Conservation (phyloP, 257 asterid genomes). For the Agastache rugosa region DNA sequence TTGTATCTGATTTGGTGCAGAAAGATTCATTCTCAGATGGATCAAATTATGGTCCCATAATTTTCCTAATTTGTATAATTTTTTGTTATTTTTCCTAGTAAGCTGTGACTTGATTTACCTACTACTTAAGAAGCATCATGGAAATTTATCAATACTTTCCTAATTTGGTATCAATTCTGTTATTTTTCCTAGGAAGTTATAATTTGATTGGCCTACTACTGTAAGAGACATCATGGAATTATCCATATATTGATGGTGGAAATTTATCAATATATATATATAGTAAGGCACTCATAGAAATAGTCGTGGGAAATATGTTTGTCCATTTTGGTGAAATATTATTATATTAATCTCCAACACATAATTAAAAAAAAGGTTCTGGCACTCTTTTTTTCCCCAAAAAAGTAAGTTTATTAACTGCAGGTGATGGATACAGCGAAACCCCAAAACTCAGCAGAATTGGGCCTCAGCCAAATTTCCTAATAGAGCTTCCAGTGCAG, state of each 20-base stretch:
- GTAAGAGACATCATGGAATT: background rate
- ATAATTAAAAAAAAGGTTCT: background rate
- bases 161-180: background rate
- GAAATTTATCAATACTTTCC: too few species aligned
- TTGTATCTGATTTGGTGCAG: background rate
- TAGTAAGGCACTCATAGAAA: background rate
- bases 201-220: background rate
- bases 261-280: too few species aligned
- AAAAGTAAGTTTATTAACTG: slow-evolving; percentile 7
- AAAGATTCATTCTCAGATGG: background rate
- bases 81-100: too few species aligned
- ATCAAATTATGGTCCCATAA: too few species aligned
- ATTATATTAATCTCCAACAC: background rate
- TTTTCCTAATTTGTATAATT: too few species aligned
- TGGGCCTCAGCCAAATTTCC: slow-evolving; percentile 39
- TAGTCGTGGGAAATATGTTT: background rate
- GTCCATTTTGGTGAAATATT: background rate
- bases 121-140: too few species aligned
- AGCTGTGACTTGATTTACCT: too few species aligned
- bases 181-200: background rate
- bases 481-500: slow-evolving; percentile 79
- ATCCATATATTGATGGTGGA: background rate
- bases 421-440: slow-evolving; percentile 29
- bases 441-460: slow-evolving; percentile 46
- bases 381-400: background rate